Conservation (phyloP, 2,329 filamentous ascomycete genomes). For the Sarocladiaceae sp. region DNA sequence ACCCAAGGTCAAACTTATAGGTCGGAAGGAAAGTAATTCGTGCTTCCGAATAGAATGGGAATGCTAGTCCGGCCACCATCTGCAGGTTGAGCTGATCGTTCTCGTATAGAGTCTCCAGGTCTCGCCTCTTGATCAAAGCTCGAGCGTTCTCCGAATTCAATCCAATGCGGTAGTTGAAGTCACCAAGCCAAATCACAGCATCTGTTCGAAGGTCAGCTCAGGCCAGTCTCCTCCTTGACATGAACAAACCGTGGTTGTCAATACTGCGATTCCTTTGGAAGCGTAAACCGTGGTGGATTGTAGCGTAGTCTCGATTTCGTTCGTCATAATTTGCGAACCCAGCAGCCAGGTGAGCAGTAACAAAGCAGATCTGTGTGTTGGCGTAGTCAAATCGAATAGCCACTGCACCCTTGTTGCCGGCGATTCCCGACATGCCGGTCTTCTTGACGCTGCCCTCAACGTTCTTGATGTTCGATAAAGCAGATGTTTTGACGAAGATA, state of each 20-base stretch:
- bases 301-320: slow-evolving; percentile 86
- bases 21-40: slow-evolving; percentile 86
- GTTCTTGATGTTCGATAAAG: slow-evolving; percentile 82
- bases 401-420: slow-evolving; percentile 95
- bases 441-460: slow-evolving; percentile 97
- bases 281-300: slow-evolving; percentile 78
- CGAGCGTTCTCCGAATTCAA: slow-evolving; percentile 74
- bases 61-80: slow-evolving; percentile 89
- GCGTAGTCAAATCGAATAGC: slow-evolving; percentile 94
- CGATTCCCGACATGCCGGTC: slow-evolving; percentile 90
- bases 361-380: slow-evolving; percentile 88
- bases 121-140: slow-evolving; percentile 64
- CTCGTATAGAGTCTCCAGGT: slow-evolving; percentile 78
- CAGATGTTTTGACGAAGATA: slow-evolving; percentile 80
- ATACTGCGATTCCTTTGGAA: slow-evolving; percentile 91
- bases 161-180: slow-evolving; percentile 98
- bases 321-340: slow-evolving; percentile 97
- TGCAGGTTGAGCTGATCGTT: slow-evolving; percentile 96
- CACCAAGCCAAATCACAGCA: slow-evolving; percentile 88
- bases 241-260: slow-evolving; percentile 70
- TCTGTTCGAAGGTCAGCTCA: slow-evolving; percentile 31
- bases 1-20: slow-evolving; percentile 91
- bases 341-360: slow-evolving; percentile 93
- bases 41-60: slow-evolving; percentile 88
- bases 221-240: neutral